Evolutionary conservation across 1,284 basidiomycete genomes (phyloP), one percentile per base, ranked within the genome.

Genomic region (Cystobasidiaceae sp.): DNA sequence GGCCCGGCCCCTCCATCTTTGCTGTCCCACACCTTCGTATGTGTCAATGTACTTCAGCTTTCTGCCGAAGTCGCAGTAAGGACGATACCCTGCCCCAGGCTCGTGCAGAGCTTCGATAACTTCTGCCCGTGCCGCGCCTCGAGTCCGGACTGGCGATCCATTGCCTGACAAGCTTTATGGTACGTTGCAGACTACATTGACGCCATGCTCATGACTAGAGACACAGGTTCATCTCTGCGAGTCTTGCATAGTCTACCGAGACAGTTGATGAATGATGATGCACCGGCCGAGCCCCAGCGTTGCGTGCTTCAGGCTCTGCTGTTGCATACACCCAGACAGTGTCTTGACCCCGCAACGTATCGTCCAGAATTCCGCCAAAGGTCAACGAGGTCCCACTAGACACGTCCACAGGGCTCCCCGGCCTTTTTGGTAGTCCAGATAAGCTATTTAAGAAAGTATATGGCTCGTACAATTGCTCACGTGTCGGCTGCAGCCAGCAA

Each of bases 301-400:
- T 15, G 39, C 19, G 32, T 19, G 27, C 39, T 30, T 30, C 39
- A 19, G 19, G 37, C 27, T 44, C 39, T 17, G 27, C 28, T 23
- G 54, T 56, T 17, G 43, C 61, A 21, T 64, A 44, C 13, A 64
- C 61, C 51, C 52, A 64, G 1, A 64, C 21, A 4, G 51, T 41
- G 23, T 49, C 27, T 21, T 55, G 61, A 44, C 54, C 54, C 5
- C 61, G 61, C 0, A 64, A 23, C 7, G 51, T 51, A 28, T 64
- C 61, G n/a, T 64, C 61, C 15, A 64, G 39, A 3, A 64, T 56
- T 1, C 61, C 51, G 23, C 32, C 45, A 15, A 55, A 64, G 11
- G 39, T 25, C 4, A 64, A 32, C 13, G 51, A 30, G 17, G 11
- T 17, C 27, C 52, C 44, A 30, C 41, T 64, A 13, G 34, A 21